These are phyloP conservation scores for Choricystis sp. DNA, from an alignment of 139 green algal species.

Conservation along the genomic window DNA sequence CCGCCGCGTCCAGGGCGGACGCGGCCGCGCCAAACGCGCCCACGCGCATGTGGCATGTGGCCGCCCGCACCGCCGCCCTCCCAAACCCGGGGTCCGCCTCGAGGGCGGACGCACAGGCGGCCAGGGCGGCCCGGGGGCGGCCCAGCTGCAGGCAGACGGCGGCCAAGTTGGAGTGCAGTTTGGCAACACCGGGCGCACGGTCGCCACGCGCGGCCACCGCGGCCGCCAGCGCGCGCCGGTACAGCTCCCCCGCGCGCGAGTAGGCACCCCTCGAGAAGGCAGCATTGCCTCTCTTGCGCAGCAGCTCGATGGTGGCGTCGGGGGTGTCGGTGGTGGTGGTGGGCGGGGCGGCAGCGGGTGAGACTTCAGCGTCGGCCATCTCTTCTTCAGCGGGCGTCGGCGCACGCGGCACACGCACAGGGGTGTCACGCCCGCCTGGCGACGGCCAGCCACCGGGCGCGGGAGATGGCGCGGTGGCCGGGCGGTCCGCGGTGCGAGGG, in stretches of 20 bases:
- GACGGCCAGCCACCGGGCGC: neutral
- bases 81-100: slow-evolving; percentile 3
- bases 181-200: too few species aligned
- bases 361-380: neutral
- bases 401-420: too few species aligned
- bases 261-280: neutral
- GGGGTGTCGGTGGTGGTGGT: neutral
- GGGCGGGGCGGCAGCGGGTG: too few species aligned
- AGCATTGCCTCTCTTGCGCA: neutral
- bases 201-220: neutral
- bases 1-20: slow-evolving; percentile 1
- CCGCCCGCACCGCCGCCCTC: neutral
- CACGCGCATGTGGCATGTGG: slow-evolving; percentile 7
- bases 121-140: neutral
- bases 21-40: slow-evolving; percentile 1
- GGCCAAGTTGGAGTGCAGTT: slow-evolving; percentile 7
- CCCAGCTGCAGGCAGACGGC: slow-evolving; percentile 2
- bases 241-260: neutral
- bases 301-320: neutral
- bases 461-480: neutral
- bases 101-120: slow-evolving; percentile 2
- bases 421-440: too few species aligned
- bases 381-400: neutral
- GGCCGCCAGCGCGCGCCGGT: neutral
- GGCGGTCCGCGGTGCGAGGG: too few species aligned